phyloP scores from a whole-genome alignment of 2,329 filamentous ascomycete genomes.

The Exophiala viscosa region DNA sequence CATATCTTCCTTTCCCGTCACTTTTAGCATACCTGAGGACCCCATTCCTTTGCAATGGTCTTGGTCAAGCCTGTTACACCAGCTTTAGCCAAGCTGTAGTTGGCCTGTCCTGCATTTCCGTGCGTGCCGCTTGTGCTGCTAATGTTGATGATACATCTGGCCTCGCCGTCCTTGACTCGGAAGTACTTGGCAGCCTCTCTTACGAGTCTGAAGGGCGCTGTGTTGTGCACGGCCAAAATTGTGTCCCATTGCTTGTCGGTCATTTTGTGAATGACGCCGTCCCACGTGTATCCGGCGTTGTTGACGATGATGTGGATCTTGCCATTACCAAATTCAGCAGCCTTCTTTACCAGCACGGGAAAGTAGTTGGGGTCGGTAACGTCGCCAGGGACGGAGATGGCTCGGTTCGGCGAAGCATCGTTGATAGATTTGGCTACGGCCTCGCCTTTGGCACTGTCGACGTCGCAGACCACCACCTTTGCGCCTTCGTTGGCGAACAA shows the following conservation, averaged over 20 bases:
- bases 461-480: slow-evolving; percentile 77
- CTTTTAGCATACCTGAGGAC: slow-evolving; percentile 34
- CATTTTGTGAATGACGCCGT: slow-evolving; percentile 83
- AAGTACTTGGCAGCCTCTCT: slow-evolving; percentile 80
- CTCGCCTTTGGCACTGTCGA: slow-evolving; percentile 71
- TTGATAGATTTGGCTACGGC: slow-evolving; percentile 69
- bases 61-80: slow-evolving; percentile 79
- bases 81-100: slow-evolving; percentile 82
- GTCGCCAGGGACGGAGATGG: slow-evolving; percentile 72
- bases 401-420: slow-evolving; percentile 54
- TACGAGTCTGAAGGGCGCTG: slow-evolving; percentile 79
- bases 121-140: slow-evolving; percentile 76
- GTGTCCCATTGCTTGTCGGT: slow-evolving; percentile 52
- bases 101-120: slow-evolving; percentile 87
- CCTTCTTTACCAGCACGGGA: slow-evolving; percentile 65
- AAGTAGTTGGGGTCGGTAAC: slow-evolving; percentile 70
- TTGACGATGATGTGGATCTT: slow-evolving; percentile 92
- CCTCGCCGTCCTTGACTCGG: slow-evolving; percentile 76
- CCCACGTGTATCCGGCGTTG: slow-evolving; percentile 90
- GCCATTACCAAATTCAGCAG: slow-evolving; percentile 75
- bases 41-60: slow-evolving; percentile 91
- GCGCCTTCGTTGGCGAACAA: slow-evolving; percentile 86
- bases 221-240: slow-evolving; percentile 78
- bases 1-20: not conserved
- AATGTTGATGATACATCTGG: slow-evolving; percentile 78